phyloP scores from a whole-genome alignment of 2,329 filamentous ascomycete genomes.

The Whalleya microplaca region DNA sequence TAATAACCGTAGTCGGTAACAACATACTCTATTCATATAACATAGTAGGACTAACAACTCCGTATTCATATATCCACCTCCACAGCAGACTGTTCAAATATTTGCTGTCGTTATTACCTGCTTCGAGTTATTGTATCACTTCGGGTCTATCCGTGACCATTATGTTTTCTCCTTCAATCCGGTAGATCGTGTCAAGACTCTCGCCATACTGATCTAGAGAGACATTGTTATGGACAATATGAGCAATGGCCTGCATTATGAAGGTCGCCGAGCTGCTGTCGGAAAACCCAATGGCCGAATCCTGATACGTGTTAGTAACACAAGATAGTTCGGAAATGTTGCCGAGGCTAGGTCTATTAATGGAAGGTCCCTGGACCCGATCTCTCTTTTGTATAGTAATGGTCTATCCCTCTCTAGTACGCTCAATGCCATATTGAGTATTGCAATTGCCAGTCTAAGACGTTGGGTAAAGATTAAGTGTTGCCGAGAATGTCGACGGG shows the following conservation, averaged over 20 bases:
- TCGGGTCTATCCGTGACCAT: too few relatives aligned
- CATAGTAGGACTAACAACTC: too few relatives aligned
- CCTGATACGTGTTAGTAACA: neutral
- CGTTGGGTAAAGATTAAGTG: neutral
- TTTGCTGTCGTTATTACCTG: too few relatives aligned
- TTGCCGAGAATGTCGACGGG: neutral
- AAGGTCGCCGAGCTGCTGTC: neutral
- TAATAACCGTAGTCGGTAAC: too few relatives aligned
- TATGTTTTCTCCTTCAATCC: neutral
- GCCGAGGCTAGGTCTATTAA: neutral
- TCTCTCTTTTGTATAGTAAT: neutral
- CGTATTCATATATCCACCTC: too few relatives aligned
- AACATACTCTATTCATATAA: too few relatives aligned
- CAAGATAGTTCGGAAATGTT: neutral
- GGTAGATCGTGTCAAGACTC: neutral
- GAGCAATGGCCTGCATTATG: neutral
- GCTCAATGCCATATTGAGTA: neutral
- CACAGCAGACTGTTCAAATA: too few relatives aligned
- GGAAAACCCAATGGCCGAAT: neutral
- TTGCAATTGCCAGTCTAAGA: neutral
- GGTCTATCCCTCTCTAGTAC: neutral
- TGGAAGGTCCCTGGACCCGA: neutral
- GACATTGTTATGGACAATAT: neutral
- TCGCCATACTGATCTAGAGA: too few relatives aligned
- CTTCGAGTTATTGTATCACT: too few relatives aligned